Percentiles rank a stretch among this genome's conserved stretches.
Evolutionary conservation across 345 rosid genomes (phyloP).

Genomic region (Eucalyptus tenuipes): DNA sequence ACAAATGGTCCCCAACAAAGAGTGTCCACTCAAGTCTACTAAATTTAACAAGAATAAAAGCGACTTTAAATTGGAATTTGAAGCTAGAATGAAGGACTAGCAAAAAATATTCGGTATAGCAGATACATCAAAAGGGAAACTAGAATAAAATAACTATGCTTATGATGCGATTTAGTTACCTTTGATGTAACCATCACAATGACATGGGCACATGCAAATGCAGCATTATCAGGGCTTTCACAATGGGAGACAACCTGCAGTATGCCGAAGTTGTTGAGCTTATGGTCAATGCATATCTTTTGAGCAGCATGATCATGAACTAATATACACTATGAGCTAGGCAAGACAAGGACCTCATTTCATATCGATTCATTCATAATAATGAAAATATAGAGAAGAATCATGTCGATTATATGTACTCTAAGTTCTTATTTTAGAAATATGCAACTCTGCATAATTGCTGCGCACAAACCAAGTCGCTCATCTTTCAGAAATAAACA

Average conservation of each 20-base stretch:
- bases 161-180: constrained; percentile 19
- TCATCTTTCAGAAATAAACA: background rate
- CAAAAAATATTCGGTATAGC: background rate
- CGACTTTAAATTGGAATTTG: background rate
- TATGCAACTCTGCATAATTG: background rate
- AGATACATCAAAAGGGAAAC: background rate
- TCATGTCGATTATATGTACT: background rate
- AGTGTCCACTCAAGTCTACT: background rate
- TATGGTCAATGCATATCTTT: background rate
- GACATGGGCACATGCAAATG: constrained; percentile 64
- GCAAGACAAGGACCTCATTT: background rate
- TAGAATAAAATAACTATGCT: background rate
- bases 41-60: background rate
- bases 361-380: background rate
- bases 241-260: constrained; percentile 56
- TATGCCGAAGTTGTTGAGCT: background rate
- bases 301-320: background rate
- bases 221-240: constrained; percentile 43
- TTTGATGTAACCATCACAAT: constrained; percentile 62
- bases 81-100: background rate
- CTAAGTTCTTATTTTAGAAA: background rate
- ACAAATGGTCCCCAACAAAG: background rate
- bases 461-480: background rate
- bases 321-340: background rate
- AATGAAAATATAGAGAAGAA: background rate